Evolutionary conservation across 2,329 filamentous ascomycete genomes (phyloP).

Genomic region (Diplodia intermedia): DNA sequence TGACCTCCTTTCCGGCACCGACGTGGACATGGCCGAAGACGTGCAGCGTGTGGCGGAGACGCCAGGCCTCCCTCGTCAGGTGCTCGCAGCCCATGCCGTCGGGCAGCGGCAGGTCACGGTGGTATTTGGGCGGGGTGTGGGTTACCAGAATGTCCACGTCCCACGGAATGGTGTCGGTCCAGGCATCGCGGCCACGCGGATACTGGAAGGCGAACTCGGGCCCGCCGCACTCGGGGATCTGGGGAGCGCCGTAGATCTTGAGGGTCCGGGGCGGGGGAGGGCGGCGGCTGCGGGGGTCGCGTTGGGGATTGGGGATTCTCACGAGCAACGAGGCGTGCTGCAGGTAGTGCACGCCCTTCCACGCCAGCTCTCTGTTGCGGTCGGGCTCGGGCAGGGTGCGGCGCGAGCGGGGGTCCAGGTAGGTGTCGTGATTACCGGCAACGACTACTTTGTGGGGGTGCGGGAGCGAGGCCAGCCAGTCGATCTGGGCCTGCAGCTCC

Average conservation of each 20-base stretch:
- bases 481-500: constrained; percentile 80
- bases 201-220: constrained; percentile 81
- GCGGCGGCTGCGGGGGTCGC: constrained; percentile 44
- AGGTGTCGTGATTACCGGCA: constrained; percentile 88
- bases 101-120: constrained; percentile 67
- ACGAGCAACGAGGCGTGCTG: constrained; percentile 72
- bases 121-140: constrained; percentile 77
- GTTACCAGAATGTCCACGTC: constrained; percentile 82
- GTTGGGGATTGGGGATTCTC: constrained; percentile 55
- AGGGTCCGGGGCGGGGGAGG: constrained; percentile 56
- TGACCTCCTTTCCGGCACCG: constrained; percentile 71
- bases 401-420: constrained; percentile 74
- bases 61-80: constrained; percentile 75
- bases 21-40: constrained; percentile 87
- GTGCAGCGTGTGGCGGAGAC: constrained; percentile 73
- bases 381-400: constrained; percentile 59
- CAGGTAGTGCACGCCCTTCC: constrained; percentile 76
- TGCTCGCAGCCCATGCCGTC: constrained; percentile 72
- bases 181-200: constrained; percentile 68
- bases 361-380: constrained; percentile 63
- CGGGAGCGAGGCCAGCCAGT: constrained; percentile 79
- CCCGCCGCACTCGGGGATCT: constrained; percentile 78
- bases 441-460: constrained; percentile 83
- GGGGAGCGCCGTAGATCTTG: constrained; percentile 80
- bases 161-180: constrained; percentile 72